phyloP scores from a whole-genome alignment of 345 rosid species.

The Salix exigua region DNA sequence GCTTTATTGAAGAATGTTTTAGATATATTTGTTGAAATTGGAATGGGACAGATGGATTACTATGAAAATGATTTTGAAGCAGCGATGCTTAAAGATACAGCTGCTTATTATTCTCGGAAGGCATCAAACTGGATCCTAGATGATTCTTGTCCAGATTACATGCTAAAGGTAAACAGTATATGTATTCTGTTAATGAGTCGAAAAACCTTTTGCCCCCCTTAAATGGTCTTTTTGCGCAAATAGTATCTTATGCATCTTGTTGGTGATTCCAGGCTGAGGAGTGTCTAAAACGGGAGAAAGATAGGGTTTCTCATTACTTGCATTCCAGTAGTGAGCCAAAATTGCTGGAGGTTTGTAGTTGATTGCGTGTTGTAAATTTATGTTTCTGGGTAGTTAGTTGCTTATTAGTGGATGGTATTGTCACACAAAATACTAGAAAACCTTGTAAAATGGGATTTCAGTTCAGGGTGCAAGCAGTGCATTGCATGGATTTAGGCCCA shows the following conservation, averaged over 20 bases:
- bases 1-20: constrained; percentile 43
- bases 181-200: not conserved
- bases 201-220: no score
- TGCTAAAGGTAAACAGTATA: constrained; percentile 33
- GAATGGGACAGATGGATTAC: constrained; percentile 22
- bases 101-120: constrained; percentile 37
- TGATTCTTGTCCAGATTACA: constrained; percentile 41
- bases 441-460: not conserved
- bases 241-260: not conserved
- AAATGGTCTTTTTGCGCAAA: not conserved
- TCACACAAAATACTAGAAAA: not conserved
- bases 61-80: constrained; percentile 41
- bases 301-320: constrained; percentile 36
- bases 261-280: constrained; percentile 30
- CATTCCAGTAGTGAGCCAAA: constrained; percentile 41
- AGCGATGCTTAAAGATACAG: constrained; percentile 33
- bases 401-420: not conserved
- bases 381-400: not conserved
- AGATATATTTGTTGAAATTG: constrained; percentile 36
- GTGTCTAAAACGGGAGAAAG: constrained; percentile 40
- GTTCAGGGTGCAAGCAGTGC: not conserved
- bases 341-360: constrained; percentile 31
- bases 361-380: not conserved
- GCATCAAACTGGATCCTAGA: constrained; percentile 44
- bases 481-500: not conserved